Evolutionary conservation across 768 basidiomycete species (phyloP).

Genomic region (Lactarius psammicola): DNA sequence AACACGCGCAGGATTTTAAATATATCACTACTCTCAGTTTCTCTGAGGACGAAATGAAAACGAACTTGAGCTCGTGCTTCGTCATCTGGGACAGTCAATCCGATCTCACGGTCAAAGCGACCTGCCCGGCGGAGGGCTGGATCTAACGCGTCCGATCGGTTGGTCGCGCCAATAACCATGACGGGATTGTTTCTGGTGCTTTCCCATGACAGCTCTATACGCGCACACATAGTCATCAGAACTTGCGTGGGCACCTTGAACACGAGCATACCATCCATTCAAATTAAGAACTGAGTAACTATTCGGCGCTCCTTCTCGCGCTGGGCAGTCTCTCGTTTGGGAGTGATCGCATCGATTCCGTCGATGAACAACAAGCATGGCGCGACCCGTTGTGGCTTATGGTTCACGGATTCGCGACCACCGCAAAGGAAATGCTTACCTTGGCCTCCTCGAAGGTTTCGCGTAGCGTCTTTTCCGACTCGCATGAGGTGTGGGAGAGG

Average conservation of each 20-base stretch:
- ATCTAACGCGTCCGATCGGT: conserved; percentile 93
- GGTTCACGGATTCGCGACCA: neutral
- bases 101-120: conserved; percentile 95
- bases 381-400: conserved; percentile 62
- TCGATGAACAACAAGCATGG: conserved; percentile 96
- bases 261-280: conserved; percentile 85
- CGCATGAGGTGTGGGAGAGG: conserved; percentile 47
- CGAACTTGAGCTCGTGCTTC: conserved; percentile 86
- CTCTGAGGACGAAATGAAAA: conserved; percentile 17
- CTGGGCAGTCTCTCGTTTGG: conserved; percentile 96
- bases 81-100: conserved; percentile 95
- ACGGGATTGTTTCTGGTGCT: conserved; percentile 91
- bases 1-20: conserved; percentile 83
- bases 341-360: conserved; percentile 97
- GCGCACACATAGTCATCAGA: neutral
- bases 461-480: conserved; percentile 93
- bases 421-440: conserved; percentile 42
- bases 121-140: conserved; percentile 91
- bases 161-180: conserved; percentile 94
- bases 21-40: neutral
- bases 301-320: conserved; percentile 98
- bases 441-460: conserved; percentile 98
- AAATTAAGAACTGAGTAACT: conserved; percentile 95
- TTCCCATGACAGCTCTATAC: conserved; percentile 88
- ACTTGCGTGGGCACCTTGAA: neutral